phyloP scores from a whole-genome alignment of 2,329 filamentous ascomycete genomes.

The Ceratocystis albifundus region DNA sequence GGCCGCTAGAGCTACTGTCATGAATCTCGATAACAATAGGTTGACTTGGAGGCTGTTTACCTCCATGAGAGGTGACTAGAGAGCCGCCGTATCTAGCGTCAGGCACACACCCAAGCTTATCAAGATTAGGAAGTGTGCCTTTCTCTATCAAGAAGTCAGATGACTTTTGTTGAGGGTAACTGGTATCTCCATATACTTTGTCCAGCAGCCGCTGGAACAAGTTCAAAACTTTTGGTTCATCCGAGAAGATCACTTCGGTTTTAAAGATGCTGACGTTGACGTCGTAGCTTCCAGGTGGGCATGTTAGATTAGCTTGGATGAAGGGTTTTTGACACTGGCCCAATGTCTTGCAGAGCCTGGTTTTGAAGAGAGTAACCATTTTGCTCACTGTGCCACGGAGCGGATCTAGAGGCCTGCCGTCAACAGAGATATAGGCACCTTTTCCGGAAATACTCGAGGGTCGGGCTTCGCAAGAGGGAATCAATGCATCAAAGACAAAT shows the following conservation, averaged over 20 bases:
- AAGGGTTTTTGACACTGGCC: conserved; percentile 43
- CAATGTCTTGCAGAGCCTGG: conserved; percentile 33
- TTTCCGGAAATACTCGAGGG: conserved; percentile 34
- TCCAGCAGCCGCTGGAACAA: conserved; percentile 38
- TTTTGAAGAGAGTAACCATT: conserved; percentile 43
- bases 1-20: neutral
- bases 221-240: conserved; percentile 38
- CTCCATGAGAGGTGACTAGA: neutral
- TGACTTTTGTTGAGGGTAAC: neutral
- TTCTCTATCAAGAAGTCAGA: neutral
- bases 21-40: neutral
- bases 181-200: conserved; percentile 30
- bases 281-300: conserved; percentile 54
- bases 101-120: neutral
- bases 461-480: conserved; percentile 43
- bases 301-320: conserved; percentile 51
- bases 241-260: conserved; percentile 56
- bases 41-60: neutral
- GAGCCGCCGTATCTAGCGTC: neutral
- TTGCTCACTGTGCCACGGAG: conserved; percentile 48
- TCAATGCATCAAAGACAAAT: conserved; percentile 43
- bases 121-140: neutral
- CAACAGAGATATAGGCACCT: conserved; percentile 55
- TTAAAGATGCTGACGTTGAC: conserved; percentile 61
- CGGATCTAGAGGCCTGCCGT: conserved; percentile 51